phyloP scores from a whole-genome alignment of 176 grass and related monocot genomes.

The Calamus simplicifolius region DNA sequence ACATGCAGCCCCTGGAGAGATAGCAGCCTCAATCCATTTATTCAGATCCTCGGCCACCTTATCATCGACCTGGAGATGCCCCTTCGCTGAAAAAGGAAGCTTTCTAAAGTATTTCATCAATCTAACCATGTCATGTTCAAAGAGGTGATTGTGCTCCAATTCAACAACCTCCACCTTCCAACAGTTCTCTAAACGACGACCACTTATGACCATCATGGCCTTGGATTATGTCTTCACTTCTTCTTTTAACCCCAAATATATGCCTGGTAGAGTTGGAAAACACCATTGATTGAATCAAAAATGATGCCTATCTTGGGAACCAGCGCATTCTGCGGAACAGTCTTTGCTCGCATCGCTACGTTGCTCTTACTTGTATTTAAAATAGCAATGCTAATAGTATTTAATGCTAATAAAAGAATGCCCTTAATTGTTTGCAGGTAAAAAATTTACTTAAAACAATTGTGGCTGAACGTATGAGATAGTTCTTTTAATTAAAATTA shows the following conservation, averaged over 20 bases:
- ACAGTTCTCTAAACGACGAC: background rate
- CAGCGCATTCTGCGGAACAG: background rate
- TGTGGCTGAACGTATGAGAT: no score
- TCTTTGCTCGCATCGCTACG: background rate
- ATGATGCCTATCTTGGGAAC: background rate
- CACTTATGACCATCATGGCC: constrained; percentile 6
- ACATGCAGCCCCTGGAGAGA: background rate
- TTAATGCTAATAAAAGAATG: no score
- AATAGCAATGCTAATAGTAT: no score
- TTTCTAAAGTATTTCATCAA: constrained; percentile 7
- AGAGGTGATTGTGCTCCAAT: constrained; percentile 1
- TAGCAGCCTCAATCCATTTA: no score
- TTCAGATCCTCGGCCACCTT: background rate
- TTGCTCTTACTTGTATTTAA: background rate
- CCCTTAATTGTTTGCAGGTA: no score
- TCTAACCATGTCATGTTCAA: background rate
- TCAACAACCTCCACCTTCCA: background rate
- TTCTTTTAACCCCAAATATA: background rate
- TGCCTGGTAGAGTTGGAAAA: background rate
- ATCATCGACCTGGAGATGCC: background rate
- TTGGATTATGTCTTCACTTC: background rate
- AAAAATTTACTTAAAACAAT: no score
- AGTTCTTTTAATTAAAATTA: no score
- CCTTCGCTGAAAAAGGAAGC: background rate
- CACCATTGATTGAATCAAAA: background rate